Percentiles rank a stretch among this genome's conserved stretches.
Evolutionary conservation across 306 rosid species (phyloP).

Genomic region (Vigna hirtella): DNA sequence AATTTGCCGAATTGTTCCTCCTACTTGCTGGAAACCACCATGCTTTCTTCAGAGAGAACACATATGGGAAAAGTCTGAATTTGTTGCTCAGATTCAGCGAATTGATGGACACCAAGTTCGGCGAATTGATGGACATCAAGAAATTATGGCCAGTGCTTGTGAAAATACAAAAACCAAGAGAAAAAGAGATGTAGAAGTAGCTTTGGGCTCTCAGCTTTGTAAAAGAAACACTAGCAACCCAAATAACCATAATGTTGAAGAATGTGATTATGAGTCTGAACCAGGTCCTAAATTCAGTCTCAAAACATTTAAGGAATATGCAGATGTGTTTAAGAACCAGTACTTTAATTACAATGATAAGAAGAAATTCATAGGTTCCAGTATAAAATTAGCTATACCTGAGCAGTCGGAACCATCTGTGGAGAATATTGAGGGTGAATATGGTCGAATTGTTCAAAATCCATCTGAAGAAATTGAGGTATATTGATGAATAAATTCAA

Average conservation of each 20-base stretch:
- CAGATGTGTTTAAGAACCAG: constrained; percentile 76
- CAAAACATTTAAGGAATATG: constrained; percentile 66
- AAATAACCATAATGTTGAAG: constrained; percentile 48
- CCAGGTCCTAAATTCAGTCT: constrained; percentile 69
- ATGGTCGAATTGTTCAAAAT: constrained; percentile 70
- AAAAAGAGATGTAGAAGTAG: constrained; percentile 55
- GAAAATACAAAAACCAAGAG: constrained; percentile 50
- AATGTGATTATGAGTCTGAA: constrained; percentile 44
- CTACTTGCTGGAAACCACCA: constrained; percentile 70
- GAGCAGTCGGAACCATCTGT: constrained; percentile 68
- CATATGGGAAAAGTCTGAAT: constrained; percentile 61
- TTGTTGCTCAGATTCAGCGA: constrained; percentile 67
- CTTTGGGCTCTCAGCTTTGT: constrained; percentile 48
- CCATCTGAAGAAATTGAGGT: constrained; percentile 94
- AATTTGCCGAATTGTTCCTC: constrained; percentile 89
- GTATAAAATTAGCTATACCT: constrained; percentile 31
- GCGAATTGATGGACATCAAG: constrained; percentile 31
- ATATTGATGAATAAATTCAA: constrained; percentile 29
- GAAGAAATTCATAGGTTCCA: constrained; percentile 48
- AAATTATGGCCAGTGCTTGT: constrained; percentile 32
- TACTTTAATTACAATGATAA: constrained; percentile 59
- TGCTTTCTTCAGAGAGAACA: constrained; percentile 53
- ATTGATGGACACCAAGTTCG: constrained; percentile 68
- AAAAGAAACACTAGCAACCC: constrained; percentile 32
- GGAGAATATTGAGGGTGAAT: constrained; percentile 83